Evolutionary conservation across 164 flowering plant species (phyloP).

Genomic region (Vitis riparia): DNA sequence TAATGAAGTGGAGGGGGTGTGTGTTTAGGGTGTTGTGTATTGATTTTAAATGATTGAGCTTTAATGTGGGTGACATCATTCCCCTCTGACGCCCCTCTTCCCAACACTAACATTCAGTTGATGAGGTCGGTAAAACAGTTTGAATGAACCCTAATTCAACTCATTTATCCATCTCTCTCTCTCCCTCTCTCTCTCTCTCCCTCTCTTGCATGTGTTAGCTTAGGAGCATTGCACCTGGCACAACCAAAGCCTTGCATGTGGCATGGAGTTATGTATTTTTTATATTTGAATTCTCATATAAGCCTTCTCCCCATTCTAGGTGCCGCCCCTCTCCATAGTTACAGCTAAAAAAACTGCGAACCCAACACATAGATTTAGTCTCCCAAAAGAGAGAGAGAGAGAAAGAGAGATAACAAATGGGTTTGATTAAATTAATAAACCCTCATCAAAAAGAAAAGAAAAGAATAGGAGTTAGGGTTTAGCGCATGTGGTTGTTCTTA

Average conservation of each 20-base stretch:
- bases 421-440: too few species aligned
- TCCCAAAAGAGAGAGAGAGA: slow-evolving; percentile 16
- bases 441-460: too few species aligned
- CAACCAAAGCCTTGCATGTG: slow-evolving; percentile 49
- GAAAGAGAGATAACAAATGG: slow-evolving; percentile 1
- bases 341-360: background rate
- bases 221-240: slow-evolving; percentile 58
- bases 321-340: slow-evolving; percentile 33
- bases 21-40: too few species aligned
- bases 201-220: slow-evolving; percentile 27
- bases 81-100: slow-evolving; percentile 7
- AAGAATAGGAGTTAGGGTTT: slow-evolving; percentile 4
- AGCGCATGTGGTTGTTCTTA: slow-evolving; percentile 27
- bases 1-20: background rate
- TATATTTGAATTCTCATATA: slow-evolving; percentile 1
- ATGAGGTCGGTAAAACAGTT: slow-evolving; percentile 56
- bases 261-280: slow-evolving; percentile 8
- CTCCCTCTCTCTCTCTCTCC: background rate
- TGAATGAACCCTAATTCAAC: slow-evolving; percentile 21
- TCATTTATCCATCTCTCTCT: background rate
- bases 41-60: background rate
- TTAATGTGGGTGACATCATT: slow-evolving; percentile 24
- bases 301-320: slow-evolving; percentile 27
- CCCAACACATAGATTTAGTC: slow-evolving; percentile 14
- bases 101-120: slow-evolving; percentile 40